Base-by-base conservation (phyloP, 192 early-diverging fungal genomes). In the Backusella morwellensis region DNA sequence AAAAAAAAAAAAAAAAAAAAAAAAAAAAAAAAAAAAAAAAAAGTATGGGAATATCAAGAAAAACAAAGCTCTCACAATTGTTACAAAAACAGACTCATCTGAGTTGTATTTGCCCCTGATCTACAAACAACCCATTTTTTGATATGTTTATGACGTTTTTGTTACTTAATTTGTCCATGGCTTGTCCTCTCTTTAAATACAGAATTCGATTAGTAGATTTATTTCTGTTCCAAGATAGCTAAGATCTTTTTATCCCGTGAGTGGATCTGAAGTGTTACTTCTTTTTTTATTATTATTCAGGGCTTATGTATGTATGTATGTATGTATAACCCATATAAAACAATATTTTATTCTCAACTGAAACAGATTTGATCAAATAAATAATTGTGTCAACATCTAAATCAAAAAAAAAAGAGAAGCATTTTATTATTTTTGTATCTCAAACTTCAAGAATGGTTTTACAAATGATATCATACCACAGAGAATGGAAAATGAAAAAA, bases 61-160 rank as follows among this genome's bases (percentile, higher is more conserved):
- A 26, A 59, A 26, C 23, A 56, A 56, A 19, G 9, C 56, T 26
- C 54, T 23, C 56, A 59, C 23, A 23, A 59, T 26, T 23, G 56
- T 26, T 59, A 59, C 56, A 59, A 59, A 59, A 59, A 12, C 56
- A 59, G 17, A 50, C 56, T 59, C 56, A 59, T 59, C 56, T 59
- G 56, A 59, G 56, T 26, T 59, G 12, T 14, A 59, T 26, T 14
- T 26, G 26, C 23, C 56, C 56, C 56, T 59, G 56, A 59, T 59
- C 56, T 59, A 59, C 56, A 59, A 59, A 59, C 23, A 59, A 59
- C 9, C 47, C 47, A n/a, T 19, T 26, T 59, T 59, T 59, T 59
- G 23, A 59, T 59, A 50, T 50, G 12, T 29, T 26, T 29, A 59
- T 59, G 56, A 59, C 56, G 56, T 59, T 59, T 59, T 59, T 11